Evolutionary conservation across 129 eudicot genomes (phyloP).

Genomic region (Ambrosia artemisiifolia): DNA sequence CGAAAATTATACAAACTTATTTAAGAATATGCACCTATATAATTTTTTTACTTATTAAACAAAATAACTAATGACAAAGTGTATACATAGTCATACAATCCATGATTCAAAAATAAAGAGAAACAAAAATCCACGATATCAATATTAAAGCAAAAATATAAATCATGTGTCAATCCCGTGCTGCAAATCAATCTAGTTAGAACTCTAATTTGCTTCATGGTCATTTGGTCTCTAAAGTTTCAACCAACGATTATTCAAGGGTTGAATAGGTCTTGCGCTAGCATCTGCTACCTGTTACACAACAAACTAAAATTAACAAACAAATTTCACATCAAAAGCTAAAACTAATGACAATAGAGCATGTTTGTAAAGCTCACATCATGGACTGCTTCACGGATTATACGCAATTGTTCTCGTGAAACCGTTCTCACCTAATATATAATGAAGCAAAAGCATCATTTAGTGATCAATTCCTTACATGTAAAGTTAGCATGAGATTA

Average conservation of each 20-base stretch:
- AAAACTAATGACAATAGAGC: not conserved
- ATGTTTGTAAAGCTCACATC: constrained; percentile 7
- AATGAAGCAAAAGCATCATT: not conserved
- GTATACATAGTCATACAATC: not conserved
- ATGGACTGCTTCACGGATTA: constrained; percentile 19
- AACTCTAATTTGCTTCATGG: not conserved
- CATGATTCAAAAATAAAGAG: not conserved
- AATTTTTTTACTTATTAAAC: no score
- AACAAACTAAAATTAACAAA: not conserved
- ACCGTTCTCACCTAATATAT: constrained; percentile 15
- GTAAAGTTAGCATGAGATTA: not conserved
- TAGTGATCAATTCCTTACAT: not conserved
- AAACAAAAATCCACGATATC: not conserved
- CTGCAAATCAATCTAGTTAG: not conserved
- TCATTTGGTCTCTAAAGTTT: constrained; percentile 33
- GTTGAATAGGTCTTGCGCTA: constrained; percentile 10
- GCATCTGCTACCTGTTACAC: constrained; percentile 13
- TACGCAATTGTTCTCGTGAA: constrained; percentile 20
- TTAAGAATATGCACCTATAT: no score
- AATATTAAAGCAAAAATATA: not conserved
- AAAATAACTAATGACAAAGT: not conserved
- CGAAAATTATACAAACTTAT: no score
- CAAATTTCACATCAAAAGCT: not conserved
- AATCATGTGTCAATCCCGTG: not conserved
- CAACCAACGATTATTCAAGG: constrained; percentile 34